Percentiles rank a stretch among this genome's conserved stretches.
Evolutionary conservation across 2,329 filamentous ascomycete genomes (phyloP).

Genomic region (Paecilomyces fulvus): DNA sequence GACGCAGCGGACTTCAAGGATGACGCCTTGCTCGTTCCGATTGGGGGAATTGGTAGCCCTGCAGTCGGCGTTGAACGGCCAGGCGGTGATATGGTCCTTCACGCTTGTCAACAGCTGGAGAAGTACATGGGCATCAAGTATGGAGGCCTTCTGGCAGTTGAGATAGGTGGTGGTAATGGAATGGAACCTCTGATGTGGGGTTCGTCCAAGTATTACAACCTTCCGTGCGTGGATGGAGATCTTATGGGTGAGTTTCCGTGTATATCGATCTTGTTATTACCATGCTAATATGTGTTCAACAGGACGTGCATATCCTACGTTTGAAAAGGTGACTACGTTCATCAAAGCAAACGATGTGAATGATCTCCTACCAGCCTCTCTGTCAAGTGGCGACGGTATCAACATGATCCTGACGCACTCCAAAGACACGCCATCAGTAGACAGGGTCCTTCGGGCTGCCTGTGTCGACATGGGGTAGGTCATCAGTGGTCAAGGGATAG

Average conservation of each 20-base stretch:
- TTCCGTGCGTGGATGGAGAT: conserved; percentile 39
- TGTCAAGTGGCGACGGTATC: conserved; percentile 6
- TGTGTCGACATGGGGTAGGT: conserved; percentile 6
- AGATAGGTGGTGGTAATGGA: conserved; percentile 33
- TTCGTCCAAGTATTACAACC: conserved; percentile 20
- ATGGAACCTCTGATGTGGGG: conserved; percentile 28
- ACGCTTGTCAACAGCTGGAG: conserved; percentile 30
- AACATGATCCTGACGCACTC: conserved; percentile 14
- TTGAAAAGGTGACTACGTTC: conserved; percentile 4
- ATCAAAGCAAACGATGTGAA: conserved; percentile 26
- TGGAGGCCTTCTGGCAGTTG: conserved; percentile 24
- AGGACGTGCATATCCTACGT: conserved; percentile 6
- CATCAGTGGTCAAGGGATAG: too few relatives aligned
- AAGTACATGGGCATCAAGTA: conserved; percentile 25
- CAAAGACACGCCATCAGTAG: conserved; percentile 2
- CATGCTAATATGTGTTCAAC: not conserved
- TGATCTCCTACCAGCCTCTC: not conserved
- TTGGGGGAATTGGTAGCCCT: conserved; percentile 35
- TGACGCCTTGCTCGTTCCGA: conserved; percentile 31
- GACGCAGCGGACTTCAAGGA: conserved; percentile 20
- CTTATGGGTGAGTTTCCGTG: conserved; percentile 42
- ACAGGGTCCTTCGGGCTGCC: not conserved
- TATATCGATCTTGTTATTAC: conserved; percentile 33
- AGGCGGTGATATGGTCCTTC: conserved; percentile 16
- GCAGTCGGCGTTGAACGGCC: conserved; percentile 20